Evolutionary conservation across 1,284 basidiomycete species (phyloP), one percentile per base, ranked within the genome.

Genomic region (Vanrija pseudolonga): DNA sequence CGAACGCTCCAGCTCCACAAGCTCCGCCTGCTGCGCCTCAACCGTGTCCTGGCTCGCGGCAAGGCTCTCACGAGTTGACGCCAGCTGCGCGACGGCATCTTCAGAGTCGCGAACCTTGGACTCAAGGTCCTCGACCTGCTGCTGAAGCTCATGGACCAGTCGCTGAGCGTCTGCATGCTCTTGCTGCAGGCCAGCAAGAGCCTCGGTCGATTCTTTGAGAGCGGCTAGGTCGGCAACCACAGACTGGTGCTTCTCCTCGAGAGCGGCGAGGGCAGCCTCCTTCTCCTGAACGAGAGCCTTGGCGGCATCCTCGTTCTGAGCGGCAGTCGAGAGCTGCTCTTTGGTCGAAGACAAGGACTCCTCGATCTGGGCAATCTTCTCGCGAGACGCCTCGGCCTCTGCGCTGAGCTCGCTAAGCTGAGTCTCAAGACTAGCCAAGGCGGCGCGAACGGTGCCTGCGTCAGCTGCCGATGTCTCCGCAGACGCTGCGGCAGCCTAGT

Each of bases 1-100:
- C 8, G 53, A 45, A 8, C 24, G 19, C 8, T 63, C 62, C 41
- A 62, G 52, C 6, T 56, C 46, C 19, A 57, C 44, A 6, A 60
- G 28, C 19, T 47, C 47, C 17, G 49, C 43, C 20, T 51, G 50
- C 14, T 47, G 38, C 4, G 50, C 40, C 24, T 45, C 47, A 18
- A 53, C 4, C 43, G n/a, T 23, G 19, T 42, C 47, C 23, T 55
- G 23, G 40, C 44, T 6, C n/a, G 11, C 20, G 9, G 23, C 41
- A 5, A 47, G 45, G 26, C 43, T 15, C 24, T 26, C 20, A 15
- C 43, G 43, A 26, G 23, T 20, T 4, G 32, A 47, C 18, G 19
- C n/a, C 32, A 7, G 36, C 17, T 20, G 7, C 2, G 20, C 22
- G 15, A n/a, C n/a, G 3, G 20, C 20, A 17, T 15, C 24, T 14